These are phyloP conservation scores for Chaetothyriales sp. DNA, from an alignment of 2,329 filamentous ascomycete genomes.

Conservation along the genomic window DNA sequence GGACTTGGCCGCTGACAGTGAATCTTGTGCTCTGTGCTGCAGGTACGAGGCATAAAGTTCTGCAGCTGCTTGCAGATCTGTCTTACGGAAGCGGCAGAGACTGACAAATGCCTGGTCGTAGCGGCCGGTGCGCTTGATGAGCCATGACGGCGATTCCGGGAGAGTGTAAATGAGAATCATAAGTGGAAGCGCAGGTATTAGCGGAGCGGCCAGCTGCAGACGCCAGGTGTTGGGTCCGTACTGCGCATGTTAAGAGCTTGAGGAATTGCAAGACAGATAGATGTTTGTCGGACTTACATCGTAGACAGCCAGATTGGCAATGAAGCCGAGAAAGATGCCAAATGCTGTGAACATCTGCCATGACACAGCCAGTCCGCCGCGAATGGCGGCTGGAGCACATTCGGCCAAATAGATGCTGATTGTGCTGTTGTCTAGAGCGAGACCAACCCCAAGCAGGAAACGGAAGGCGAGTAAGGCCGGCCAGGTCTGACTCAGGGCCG, in stretches of 20 bases:
- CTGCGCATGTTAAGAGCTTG: conserved; percentile 2
- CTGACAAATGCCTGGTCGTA: conserved; percentile 44
- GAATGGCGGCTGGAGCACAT: conserved; percentile 33
- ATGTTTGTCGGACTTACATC: conserved; percentile 24
- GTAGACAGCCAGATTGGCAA: conserved; percentile 49
- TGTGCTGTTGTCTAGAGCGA: conserved; percentile 29
- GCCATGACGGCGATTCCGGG: conserved; percentile 52
- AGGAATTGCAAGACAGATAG: not conserved
- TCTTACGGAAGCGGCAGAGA: conserved; percentile 42
- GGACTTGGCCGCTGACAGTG: conserved; percentile 18
- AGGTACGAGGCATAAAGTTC: conserved; percentile 39
- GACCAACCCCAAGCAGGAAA: conserved; percentile 25
- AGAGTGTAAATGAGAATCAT: conserved; percentile 44
- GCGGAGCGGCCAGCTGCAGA: conserved; percentile 48
- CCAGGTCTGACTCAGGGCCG: conserved; percentile 45
- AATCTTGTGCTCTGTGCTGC: conserved; percentile 36
- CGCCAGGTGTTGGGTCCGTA: conserved; percentile 44
- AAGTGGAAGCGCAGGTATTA: conserved; percentile 49
- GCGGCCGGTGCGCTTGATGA: conserved; percentile 45
- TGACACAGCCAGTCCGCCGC: conserved; percentile 37
- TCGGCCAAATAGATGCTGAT: conserved; percentile 35
- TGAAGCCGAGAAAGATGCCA: conserved; percentile 53
- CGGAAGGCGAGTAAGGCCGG: conserved; percentile 40
- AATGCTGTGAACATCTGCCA: conserved; percentile 38
- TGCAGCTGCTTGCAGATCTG: conserved; percentile 39